A percentile compares a stretch with the other conserved stretches of the same genome.
Evolutionary conservation across 805 yeast species (phyloP).

Genomic region (Cephaloascus fragrans): DNA sequence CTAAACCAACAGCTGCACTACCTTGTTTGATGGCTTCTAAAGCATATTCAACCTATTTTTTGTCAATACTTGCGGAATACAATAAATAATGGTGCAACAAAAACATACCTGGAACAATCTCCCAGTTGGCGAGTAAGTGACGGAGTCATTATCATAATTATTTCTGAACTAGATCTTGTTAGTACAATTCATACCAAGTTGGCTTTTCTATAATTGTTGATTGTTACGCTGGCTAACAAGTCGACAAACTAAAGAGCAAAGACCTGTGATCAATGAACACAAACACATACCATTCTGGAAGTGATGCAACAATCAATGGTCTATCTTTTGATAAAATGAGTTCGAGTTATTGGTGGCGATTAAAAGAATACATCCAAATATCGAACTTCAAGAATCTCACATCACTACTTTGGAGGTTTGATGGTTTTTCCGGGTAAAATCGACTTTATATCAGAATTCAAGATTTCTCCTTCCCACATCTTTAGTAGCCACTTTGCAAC

Average conservation of each 20-base stretch:
- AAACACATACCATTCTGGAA: not conserved
- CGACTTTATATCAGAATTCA: too few species aligned
- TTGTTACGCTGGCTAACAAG: not conserved
- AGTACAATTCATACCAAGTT: conserved; percentile 1
- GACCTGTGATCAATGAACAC: not conserved
- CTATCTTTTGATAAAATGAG: too few species aligned
- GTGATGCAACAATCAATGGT: not conserved
- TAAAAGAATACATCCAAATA: too few species aligned
- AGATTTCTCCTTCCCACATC: too few species aligned
- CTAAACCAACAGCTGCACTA: conserved; percentile 90
- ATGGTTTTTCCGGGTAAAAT: too few species aligned
- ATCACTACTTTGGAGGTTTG: too few species aligned
- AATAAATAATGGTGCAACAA: too few species aligned
- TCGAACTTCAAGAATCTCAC: too few species aligned
- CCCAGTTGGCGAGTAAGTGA: conserved; percentile 94
- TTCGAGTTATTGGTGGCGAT: too few species aligned
- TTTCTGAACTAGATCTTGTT: conserved; percentile 64
- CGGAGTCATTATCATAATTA: conserved; percentile 97
- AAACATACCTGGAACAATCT: conserved; percentile 62
- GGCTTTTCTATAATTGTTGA: not conserved
- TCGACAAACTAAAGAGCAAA: not conserved
- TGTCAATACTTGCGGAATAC: too few species aligned
- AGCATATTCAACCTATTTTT: conserved; percentile 67
- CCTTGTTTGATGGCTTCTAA: conserved; percentile 97
- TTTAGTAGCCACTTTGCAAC: too few species aligned